These are phyloP conservation scores for Omphalotus olearius DNA, from an alignment of 1,284 basidiomycete genomes.

Conservation along the genomic window DNA sequence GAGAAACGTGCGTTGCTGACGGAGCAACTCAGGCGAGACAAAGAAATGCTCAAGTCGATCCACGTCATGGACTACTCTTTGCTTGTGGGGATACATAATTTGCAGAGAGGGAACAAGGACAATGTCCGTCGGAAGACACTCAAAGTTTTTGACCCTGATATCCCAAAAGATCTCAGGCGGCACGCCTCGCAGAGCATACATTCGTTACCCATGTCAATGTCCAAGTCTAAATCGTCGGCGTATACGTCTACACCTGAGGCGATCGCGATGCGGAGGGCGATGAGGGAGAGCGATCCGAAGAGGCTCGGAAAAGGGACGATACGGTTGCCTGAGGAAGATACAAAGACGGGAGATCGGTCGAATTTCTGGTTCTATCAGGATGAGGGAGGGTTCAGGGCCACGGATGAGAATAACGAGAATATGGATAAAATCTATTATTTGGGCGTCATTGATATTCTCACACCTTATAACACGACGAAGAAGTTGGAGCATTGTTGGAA, in stretches of 20 bases:
- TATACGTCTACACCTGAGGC: constrained; percentile 44
- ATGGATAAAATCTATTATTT: constrained; percentile 90
- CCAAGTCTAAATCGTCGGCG: constrained; percentile 1
- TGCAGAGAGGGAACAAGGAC: constrained; percentile 87
- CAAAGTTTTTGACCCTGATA: constrained; percentile 85
- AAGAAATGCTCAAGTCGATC: constrained; percentile 79
- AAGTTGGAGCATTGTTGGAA: constrained; percentile 92
- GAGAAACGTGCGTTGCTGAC: constrained; percentile 89
- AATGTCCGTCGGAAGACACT: constrained; percentile 87
- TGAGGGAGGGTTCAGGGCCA: constrained; percentile 90
- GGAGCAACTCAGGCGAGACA: constrained; percentile 83
- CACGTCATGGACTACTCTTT: constrained; percentile 97
- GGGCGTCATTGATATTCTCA: constrained; percentile 92
- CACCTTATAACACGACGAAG: constrained; percentile 82
- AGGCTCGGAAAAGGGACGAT: constrained; percentile 38
- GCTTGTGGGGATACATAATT: constrained; percentile 91
- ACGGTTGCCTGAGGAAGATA: constrained; percentile 17
- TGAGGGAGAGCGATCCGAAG: constrained; percentile 81
- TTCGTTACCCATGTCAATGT: constrained; percentile 8
- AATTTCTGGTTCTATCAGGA: constrained; percentile 96
- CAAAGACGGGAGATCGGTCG: constrained; percentile 48
- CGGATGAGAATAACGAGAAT: constrained; percentile 76
- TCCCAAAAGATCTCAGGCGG: constrained; percentile 32
- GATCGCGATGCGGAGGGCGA: constrained; percentile 79
- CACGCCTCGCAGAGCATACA: constrained; percentile 2